Evolutionary conservation across 83 land plant species (phyloP).

Genomic region (Picea abies): DNA sequence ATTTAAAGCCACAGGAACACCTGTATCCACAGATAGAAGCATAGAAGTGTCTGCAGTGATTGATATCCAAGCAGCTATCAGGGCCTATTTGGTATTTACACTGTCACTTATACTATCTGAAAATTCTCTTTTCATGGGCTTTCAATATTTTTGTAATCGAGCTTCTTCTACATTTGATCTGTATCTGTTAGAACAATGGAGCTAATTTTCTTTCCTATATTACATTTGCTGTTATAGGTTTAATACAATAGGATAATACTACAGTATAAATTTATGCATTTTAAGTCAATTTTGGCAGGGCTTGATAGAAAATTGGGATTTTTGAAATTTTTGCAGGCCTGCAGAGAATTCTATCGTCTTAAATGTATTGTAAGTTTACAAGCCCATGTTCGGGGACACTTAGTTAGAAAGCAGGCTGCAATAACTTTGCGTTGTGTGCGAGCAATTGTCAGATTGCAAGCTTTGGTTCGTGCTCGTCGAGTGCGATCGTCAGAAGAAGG

Average conservation of each 20-base stretch:
- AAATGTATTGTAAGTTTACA: constrained; percentile 51
- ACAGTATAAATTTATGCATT: neutral
- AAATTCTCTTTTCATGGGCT: neutral
- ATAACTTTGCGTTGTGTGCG: constrained; percentile 51
- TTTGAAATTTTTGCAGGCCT: constrained; percentile 34
- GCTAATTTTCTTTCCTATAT: neutral
- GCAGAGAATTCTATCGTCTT: constrained; percentile 22
- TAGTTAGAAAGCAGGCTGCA: constrained; percentile 58
- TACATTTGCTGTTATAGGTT: neutral
- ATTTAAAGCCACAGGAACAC: neutral
- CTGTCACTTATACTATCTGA: neutral
- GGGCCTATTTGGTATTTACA: constrained; percentile 51
- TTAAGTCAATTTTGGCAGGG: neutral
- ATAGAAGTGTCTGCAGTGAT: constrained; percentile 33
- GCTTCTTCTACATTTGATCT: neutral
- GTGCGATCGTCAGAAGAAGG: constrained; percentile 21
- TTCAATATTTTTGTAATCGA: neutral
- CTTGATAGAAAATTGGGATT: neutral
- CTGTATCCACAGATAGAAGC: constrained; percentile 2
- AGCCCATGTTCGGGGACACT: constrained; percentile 56
- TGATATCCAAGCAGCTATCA: constrained; percentile 50
- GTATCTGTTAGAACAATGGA: neutral
- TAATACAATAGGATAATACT: neutral
- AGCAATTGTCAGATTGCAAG: constrained; percentile 62
- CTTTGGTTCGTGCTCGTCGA: constrained; percentile 59